These are phyloP conservation scores for Asterophora parasitica DNA, from an alignment of 768 basidiomycete species.

Conservation along the genomic window DNA sequence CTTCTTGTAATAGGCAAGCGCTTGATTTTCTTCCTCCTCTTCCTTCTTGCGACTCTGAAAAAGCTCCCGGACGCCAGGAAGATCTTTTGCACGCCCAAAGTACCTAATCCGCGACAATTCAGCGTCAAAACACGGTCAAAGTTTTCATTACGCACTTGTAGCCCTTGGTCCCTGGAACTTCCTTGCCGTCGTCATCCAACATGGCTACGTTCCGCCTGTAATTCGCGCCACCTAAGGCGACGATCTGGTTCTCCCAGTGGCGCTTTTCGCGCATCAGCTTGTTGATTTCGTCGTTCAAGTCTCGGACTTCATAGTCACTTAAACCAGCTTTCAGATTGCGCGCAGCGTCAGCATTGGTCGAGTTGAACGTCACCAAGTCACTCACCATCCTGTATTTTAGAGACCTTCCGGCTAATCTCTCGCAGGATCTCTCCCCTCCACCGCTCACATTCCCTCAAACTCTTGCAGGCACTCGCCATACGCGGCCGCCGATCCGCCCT, in stretches of 20 bases:
- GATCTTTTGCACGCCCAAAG: constrained; percentile 93
- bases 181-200: constrained; percentile 92
- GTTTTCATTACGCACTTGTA: constrained; percentile 68
- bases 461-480: constrained; percentile 91
- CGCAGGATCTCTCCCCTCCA: constrained; percentile 95
- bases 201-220: constrained; percentile 92
- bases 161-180: constrained; percentile 94
- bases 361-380: constrained; percentile 45
- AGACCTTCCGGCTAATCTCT: constrained; percentile 94
- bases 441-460: constrained; percentile 86
- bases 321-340: constrained; percentile 60
- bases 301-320: constrained; percentile 93
- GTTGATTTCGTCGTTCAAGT: constrained; percentile 98
- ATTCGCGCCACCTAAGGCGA: constrained; percentile 93
- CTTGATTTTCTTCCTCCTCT: constrained; percentile 83
- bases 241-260: constrained; percentile 98
- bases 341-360: constrained; percentile 1
- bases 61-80: constrained; percentile 94
- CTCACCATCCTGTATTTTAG: constrained; percentile 97
- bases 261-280: constrained; percentile 90
- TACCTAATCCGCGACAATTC: constrained; percentile 49
- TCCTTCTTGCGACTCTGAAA: constrained; percentile 84
- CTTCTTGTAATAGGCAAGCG: constrained; percentile 74
- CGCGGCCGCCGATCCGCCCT: constrained; percentile 82
- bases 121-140: background rate